A percentile compares a stretch with the other conserved stretches of the same genome.
Evolutionary conservation across 345 rosid species (phyloP).

Genomic region (Acer saccharum): DNA sequence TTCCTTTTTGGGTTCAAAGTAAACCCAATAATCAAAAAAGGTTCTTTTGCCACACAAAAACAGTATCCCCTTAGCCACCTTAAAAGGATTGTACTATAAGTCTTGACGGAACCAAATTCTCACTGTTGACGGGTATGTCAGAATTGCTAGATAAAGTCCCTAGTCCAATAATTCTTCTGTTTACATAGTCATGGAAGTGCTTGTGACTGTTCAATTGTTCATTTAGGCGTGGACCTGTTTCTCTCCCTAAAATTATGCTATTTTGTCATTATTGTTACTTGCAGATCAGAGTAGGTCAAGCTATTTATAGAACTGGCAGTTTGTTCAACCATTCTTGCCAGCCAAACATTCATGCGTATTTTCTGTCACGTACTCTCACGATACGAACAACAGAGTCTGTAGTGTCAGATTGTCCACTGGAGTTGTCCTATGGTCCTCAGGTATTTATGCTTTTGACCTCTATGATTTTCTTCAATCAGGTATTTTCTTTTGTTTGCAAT

Average conservation of each 20-base stretch:
- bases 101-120: neutral
- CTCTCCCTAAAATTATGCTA: neutral
- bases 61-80: neutral
- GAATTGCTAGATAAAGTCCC: neutral
- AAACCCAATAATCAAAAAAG: neutral
- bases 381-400: slow-evolving; percentile 66
- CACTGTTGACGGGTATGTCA: neutral
- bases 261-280: slow-evolving; percentile 22
- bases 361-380: slow-evolving; percentile 71
- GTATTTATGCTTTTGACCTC: slow-evolving; percentile 30
- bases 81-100: neutral
- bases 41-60: neutral
- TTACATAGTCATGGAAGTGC: neutral
- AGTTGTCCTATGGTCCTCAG: slow-evolving; percentile 93
- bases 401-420: slow-evolving; percentile 60
- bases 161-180: neutral
- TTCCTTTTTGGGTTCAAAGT: neutral
- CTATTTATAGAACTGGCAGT: slow-evolving; percentile 69
- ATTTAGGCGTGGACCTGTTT: neutral
- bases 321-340: slow-evolving; percentile 89
- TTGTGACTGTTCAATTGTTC: neutral
- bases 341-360: slow-evolving; percentile 87
- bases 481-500: neutral
- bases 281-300: slow-evolving; percentile 80
- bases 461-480: neutral